Base-by-base conservation (phyloP, 78 protist species). In the Creolimax fragrantissima region DNA sequence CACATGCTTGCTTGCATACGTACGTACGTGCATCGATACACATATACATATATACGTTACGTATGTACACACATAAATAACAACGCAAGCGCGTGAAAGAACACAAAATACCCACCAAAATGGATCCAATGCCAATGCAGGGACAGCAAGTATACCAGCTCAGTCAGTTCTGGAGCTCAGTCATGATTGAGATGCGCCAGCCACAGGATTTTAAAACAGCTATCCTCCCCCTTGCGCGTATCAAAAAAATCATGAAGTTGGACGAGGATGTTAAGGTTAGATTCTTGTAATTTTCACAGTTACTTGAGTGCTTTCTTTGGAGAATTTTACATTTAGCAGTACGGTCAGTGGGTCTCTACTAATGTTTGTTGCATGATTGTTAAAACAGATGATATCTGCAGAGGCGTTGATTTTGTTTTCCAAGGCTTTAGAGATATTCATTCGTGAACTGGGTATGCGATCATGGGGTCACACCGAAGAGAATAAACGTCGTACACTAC, bases 361-460 rank as follows among this genome's bases (percentile, higher is more conserved):
- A n/a, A n/a, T n/a, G n/a, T n/a, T n/a, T n/a, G n/a, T n/a, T n/a
- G n/a, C n/a, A n/a, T n/a, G n/a, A n/a, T n/a, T 89, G 3, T 35
- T 42, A 37, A 35, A 58, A 35, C 36, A 92, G 88, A 93, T 94
- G 92, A 92, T 94, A 44, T 42, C 67, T 36, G 85, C 85, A 39
- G 93, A 95, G 39, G 97, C 95, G 6, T 96, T 96, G 32, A 4
- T 94, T 39, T 66, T 97, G 39, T 95, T 97, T 67, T 93, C 95
- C 37, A 97, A 97, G 45, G 97, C 97, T 42, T 94, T 95, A 41
- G 98, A 97, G 92, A 43, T 97, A 37, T 97, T 97, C 92, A 95
- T 97, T 43, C 24, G 44, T 42, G 98, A 97, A 89, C 85, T 97
- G 90, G 90, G 97, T 3, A 24, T 92, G 84, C 93, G 98, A 17